Percentiles rank a stretch among this genome's conserved stretches.
Evolutionary conservation across 129 eudicot species (phyloP).

Genomic region (Helianthus annuus): DNA sequence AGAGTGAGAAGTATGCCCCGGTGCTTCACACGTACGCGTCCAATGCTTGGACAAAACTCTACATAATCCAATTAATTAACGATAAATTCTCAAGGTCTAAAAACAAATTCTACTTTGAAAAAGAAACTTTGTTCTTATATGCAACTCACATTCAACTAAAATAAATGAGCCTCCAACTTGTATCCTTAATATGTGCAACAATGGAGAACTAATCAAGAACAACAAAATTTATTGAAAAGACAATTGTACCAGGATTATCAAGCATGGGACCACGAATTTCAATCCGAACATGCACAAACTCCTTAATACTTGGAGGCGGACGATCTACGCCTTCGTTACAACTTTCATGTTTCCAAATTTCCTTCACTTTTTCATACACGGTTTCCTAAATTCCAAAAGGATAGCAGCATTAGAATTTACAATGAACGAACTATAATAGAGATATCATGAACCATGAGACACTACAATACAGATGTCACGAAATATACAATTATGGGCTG

Average conservation of each 20-base stretch:
- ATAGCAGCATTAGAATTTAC: constrained; percentile 5
- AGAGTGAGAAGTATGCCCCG: constrained; percentile 90
- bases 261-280: constrained; percentile 78
- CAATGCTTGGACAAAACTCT: constrained; percentile 93
- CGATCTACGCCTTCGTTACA: constrained; percentile 12
- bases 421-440: background rate
- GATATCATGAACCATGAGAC: background rate
- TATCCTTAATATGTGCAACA: background rate
- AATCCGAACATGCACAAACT: constrained; percentile 72
- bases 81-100: constrained; percentile 8
- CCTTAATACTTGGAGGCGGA: constrained; percentile 48
- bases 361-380: constrained; percentile 28
- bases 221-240: background rate
- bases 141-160: constrained; percentile 20
- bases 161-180: background rate
- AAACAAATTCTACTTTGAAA: background rate
- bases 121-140: background rate
- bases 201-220: background rate
- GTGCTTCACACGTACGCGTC: constrained; percentile 88
- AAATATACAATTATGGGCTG: background rate
- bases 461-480: background rate
- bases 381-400: constrained; percentile 39
- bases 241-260: constrained; percentile 63
- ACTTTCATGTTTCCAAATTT: constrained; percentile 29
- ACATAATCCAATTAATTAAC: constrained; percentile 19